phyloP scores from a whole-genome alignment of 2,329 filamentous ascomycete species.

The Fusarium decemcellulare region DNA sequence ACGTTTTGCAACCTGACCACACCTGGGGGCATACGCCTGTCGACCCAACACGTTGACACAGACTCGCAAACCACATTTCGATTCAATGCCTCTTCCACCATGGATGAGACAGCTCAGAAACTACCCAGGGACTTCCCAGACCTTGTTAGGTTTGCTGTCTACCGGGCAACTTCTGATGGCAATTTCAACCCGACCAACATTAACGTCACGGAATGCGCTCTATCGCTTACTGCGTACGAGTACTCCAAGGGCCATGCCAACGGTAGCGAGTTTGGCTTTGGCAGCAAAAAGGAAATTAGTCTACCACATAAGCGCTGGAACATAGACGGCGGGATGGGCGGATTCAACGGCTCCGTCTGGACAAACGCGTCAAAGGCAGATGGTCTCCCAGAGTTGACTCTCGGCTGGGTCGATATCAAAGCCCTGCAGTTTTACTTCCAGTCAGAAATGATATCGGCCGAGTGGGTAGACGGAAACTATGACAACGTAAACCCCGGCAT shows the following conservation, averaged over 20 bases:
- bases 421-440: background rate
- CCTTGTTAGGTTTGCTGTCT: conserved; percentile 12
- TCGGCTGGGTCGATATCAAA: background rate
- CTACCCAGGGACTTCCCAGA: background rate
- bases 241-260: conserved; percentile 11
- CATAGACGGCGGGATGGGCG: too few relatives aligned
- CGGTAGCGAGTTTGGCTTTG: conserved; percentile 19
- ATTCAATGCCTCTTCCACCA: conserved; percentile 8
- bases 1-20: conserved; percentile 22
- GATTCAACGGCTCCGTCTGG: background rate
- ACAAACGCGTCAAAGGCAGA: background rate
- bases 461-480: conserved; percentile 13
- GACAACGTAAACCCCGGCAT: conserved; percentile 20
- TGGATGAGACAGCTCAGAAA: too few relatives aligned
- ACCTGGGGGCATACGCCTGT: conserved; percentile 8
- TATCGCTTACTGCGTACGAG: conserved; percentile 5
- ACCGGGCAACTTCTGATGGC: conserved; percentile 18
- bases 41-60: background rate
- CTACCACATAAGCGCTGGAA: background rate
- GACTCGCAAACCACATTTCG: conserved; percentile 6
- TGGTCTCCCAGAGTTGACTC: background rate
- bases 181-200: conserved; percentile 2
- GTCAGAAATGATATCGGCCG: background rate
- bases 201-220: conserved; percentile 25
- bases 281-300: background rate